phyloP scores from a whole-genome alignment of 192 early-diverging fungal genomes.

The Mortierella antarctica region DNA sequence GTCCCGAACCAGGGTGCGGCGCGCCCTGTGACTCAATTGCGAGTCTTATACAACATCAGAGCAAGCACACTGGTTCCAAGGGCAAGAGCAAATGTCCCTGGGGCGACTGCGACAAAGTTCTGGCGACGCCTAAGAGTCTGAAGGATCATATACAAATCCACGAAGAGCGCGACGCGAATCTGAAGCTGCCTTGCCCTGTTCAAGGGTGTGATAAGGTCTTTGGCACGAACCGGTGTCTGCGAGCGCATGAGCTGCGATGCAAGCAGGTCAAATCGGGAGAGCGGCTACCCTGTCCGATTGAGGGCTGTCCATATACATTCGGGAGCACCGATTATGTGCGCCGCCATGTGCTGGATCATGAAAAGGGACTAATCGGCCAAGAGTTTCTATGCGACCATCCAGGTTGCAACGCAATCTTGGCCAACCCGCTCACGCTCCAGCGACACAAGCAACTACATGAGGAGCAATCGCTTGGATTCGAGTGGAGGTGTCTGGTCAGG shows the following conservation, averaged over 20 bases:
- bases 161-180: slow-evolving; percentile 37
- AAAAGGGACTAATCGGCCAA: slow-evolving; percentile 45
- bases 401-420: slow-evolving; percentile 40
- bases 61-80: slow-evolving; percentile 34
- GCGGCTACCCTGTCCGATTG: slow-evolving; percentile 35
- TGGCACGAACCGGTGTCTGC: slow-evolving; percentile 44
- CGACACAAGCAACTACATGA: slow-evolving; percentile 51
- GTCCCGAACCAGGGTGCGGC: slow-evolving; percentile 40
- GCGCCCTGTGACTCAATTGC: slow-evolving; percentile 33
- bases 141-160: slow-evolving; percentile 50
- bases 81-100: slow-evolving; percentile 45
- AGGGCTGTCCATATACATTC: slow-evolving; percentile 33
- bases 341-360: slow-evolving; percentile 51
- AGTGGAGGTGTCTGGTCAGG: slow-evolving; percentile 40
- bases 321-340: slow-evolving; percentile 52
- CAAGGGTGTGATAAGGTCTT: slow-evolving; percentile 44
- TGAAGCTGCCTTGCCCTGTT: slow-evolving; percentile 35
- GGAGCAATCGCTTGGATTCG: slow-evolving; percentile 47
- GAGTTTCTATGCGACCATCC: slow-evolving; percentile 43
- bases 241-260: slow-evolving; percentile 48
- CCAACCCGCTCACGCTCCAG: slow-evolving; percentile 48
- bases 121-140: slow-evolving; percentile 48
- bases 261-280: slow-evolving; percentile 50
- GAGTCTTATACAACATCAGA: slow-evolving; percentile 33
- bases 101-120: slow-evolving; percentile 37